Conservation (phyloP, 2,329 filamentous ascomycete genomes). For the Alternaria sp. region DNA sequence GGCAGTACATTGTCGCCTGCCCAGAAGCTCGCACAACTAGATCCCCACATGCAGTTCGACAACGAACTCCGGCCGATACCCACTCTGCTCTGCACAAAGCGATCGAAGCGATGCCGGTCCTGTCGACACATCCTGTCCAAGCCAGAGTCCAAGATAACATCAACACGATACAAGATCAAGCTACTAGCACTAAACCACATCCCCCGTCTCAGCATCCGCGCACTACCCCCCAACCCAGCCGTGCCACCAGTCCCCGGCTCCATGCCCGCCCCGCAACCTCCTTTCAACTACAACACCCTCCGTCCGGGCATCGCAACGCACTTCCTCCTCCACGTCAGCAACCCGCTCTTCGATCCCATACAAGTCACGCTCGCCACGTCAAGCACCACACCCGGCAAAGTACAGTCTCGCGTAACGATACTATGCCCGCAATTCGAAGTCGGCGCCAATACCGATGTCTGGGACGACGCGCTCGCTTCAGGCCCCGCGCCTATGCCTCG, state of each 20-base stretch:
- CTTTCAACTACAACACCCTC: constrained; percentile 56
- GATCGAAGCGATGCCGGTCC: constrained; percentile 88
- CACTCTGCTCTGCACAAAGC: constrained; percentile 84
- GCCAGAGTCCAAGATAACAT: constrained; percentile 87
- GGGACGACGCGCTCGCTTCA: constrained; percentile 81
- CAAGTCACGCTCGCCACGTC: constrained; percentile 88
- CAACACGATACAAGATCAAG: constrained; percentile 89
- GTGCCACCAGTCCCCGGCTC: constrained; percentile 44
- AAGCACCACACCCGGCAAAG: constrained; percentile 43
- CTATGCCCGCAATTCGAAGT: constrained; percentile 94
- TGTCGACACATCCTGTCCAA: constrained; percentile 96
- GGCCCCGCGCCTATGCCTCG: constrained; percentile 47
- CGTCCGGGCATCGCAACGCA: constrained; percentile 65
- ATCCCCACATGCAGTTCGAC: constrained; percentile 65
- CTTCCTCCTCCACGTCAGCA: constrained; percentile 88
- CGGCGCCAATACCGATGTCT: constrained; percentile 90
- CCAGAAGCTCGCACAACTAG: constrained; percentile 60
- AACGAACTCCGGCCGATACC: constrained; percentile 81
- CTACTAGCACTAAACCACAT: constrained; percentile 86
- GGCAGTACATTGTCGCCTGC: constrained; percentile 63
- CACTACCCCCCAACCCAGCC: constrained; percentile 61
- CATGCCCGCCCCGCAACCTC: constrained; percentile 26
- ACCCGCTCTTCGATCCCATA: constrained; percentile 91
- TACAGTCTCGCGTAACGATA: constrained; percentile 76
- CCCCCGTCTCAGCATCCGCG: constrained; percentile 77